Base-by-base conservation (phyloP, 495 filamentous ascomycete species). In the Aspergillus coremiiformis region DNA sequence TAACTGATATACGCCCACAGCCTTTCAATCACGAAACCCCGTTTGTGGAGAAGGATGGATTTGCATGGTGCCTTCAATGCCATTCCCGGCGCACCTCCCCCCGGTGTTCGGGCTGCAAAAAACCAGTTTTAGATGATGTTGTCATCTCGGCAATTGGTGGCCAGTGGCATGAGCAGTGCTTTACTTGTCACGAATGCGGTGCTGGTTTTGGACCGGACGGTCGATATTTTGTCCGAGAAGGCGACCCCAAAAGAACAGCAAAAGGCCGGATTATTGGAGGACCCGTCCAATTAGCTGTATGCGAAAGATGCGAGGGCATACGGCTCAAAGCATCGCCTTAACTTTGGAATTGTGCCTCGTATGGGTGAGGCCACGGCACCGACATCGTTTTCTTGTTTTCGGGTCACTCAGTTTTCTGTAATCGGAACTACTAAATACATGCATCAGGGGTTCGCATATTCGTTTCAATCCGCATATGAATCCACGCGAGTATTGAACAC, bases 41-140 rank as follows among this genome's bases (percentile, higher is more conserved):
- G 43, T 93, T 95, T 65, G 93, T 99, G 20, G 94, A 99, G 67
- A 95, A 94, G 66, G 92, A 97, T 57, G 92, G 92, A n/a, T 97
- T 94, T 71, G 93, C 93, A 27, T 99, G 94, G 94, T 99, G 93
- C 67, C 80, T 97, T 14, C 75, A 76, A 29, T 99, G 93, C 66
- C 91, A 97, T 72, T 90, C 89, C 29, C 91, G 90, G 54, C 81
- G 94, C 21, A 96, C 88, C 20, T 84, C 84, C 14, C 83, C 89
- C 20, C 90, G 92, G 67, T 99, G 93, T 66, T 76, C 78, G 45
- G 90, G 86, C 61, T 99, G 93, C 67, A 80, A 80, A 61, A 83
- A 78, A 59, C 87, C 89, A 22, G 89, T 97, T 15, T 79, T 91
- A 41, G 90, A 95, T 44, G 83, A 95, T 41, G 80, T 86, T 64